Evolutionary conservation across 352 stramenopile genomes (phyloP).

Genomic region (Globisporangium nodosum): DNA sequence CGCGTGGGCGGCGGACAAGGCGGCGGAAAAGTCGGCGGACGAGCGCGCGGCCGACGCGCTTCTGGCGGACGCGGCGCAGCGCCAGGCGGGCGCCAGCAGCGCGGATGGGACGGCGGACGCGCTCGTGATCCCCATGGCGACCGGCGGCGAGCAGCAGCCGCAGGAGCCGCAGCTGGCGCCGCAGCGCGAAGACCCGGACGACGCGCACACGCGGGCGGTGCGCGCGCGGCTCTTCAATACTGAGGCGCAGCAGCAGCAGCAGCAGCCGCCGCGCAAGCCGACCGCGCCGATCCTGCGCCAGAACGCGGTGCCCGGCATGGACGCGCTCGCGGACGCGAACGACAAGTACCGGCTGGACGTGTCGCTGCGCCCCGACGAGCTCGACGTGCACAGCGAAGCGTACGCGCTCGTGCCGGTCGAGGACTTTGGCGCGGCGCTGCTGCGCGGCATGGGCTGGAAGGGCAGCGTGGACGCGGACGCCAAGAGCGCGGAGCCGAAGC

Average conservation of each 20-base stretch:
- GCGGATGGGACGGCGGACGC: neutral
- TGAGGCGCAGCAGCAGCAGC: constrained; percentile 17
- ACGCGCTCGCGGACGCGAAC: constrained; percentile 60
- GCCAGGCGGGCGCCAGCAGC: constrained; percentile 3
- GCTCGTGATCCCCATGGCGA: constrained; percentile 55
- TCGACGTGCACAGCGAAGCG: constrained; percentile 76
- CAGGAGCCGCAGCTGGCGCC: constrained; percentile 11
- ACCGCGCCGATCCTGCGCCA: constrained; percentile 61
- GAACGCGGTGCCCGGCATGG: constrained; percentile 65
- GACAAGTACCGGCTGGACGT: constrained; percentile 86
- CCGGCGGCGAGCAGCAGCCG: neutral
- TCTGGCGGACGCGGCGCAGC: constrained; percentile 25
- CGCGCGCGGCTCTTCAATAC: constrained; percentile 37
- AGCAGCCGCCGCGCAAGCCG: constrained; percentile 1
- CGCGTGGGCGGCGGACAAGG: constrained; percentile 24
- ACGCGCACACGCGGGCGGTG: constrained; percentile 7
- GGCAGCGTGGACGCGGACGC: constrained; percentile 54
- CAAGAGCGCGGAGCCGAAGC: constrained; percentile 47
- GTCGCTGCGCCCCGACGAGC: constrained; percentile 63
- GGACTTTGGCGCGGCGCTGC: constrained; percentile 94
- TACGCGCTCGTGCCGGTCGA: constrained; percentile 90
- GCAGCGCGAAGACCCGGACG: too few species aligned
- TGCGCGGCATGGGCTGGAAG: constrained; percentile 97
- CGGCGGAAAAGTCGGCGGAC: constrained; percentile 14
- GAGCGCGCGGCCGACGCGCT: constrained; percentile 33